Base-by-base conservation (phyloP, 371 early-diverging fungal species). In the Conidiobolus coronatus region DNA sequence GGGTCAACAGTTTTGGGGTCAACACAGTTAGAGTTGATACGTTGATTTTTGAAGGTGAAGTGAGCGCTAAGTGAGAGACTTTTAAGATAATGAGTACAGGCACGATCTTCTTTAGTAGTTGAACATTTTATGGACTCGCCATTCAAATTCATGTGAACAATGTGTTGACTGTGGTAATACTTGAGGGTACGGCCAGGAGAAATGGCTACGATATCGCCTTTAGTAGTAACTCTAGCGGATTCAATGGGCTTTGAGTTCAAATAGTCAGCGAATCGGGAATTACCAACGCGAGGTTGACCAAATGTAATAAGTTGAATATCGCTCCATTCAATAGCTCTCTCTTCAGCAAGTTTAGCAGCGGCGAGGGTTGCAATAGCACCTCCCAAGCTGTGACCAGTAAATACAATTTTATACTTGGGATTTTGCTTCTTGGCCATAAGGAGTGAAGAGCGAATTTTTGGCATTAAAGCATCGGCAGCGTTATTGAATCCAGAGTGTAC, bases 241-340 rank as follows among this genome's bases (percentile, higher is more conserved):
- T 17, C 15, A 17, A 24, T 8, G 15, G 12, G 34, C 8, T 33
- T 12, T 5, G 20, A 9, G 15, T 43, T 43, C 9, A 33, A 33
- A 8, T 21, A 43, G 8, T 12, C 14, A 15, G 34, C 34, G 53
- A 67, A 72, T 11, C 40, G 50, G 15, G 56, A 38, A 44, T 69
- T 62, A 18, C 73, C 73, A 19, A 65, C 52, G 13, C 71, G 63
- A 38, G 71, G 73, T 53, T 57, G 54, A 13, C 71, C 70, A 33
- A 45, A 54, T 8, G 54, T 54, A 33, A 38, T 50, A n/a, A 46
- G 35, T 9, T 43, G 44, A 18, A 52, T 13, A 14, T 41, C 20
- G n/a, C 7, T 45, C 12, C 34, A 38, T 2, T 2, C 18, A 5
- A 47, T 1, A 39, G n/a, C 13, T 4, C 13, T 11, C 14, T 19